These are phyloP conservation scores for Oenanthe sinensis DNA, from an alignment of 129 eudicot genomes.

Conservation along the genomic window DNA sequence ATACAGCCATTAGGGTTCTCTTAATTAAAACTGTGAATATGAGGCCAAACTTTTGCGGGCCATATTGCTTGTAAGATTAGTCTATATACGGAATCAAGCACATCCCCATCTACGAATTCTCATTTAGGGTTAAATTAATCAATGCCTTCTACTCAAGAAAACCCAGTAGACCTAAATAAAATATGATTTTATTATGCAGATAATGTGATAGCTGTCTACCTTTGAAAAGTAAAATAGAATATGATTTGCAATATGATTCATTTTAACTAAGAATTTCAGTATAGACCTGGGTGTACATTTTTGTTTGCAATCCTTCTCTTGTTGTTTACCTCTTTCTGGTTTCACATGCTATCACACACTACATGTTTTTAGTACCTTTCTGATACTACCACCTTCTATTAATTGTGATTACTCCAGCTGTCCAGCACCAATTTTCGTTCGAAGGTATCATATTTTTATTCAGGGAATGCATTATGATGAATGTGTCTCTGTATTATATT, in stretches of 20 bases:
- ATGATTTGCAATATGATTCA: background rate
- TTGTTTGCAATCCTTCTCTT: background rate
- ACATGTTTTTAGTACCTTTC: background rate
- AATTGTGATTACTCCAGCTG: background rate
- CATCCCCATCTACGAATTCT: background rate
- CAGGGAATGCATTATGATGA: background rate
- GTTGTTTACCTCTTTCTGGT: background rate
- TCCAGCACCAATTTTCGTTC: background rate
- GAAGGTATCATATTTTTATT: background rate
- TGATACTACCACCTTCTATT: background rate
- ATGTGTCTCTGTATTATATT: background rate
- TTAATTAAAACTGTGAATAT: background rate
- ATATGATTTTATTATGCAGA: background rate
- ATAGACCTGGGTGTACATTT: too few species aligned
- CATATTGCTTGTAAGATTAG: background rate
- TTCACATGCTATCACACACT: background rate
- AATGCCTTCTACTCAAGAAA: background rate
- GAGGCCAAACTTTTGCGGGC: background rate
- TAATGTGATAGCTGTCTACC: background rate
- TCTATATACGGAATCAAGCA: background rate
- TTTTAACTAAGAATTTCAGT: background rate
- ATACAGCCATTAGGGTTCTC: background rate
- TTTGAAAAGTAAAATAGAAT: background rate
- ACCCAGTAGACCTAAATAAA: background rate
- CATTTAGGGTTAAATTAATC: background rate